These are phyloP conservation scores for Coemansia sp. DNA, from an alignment of 192 early-diverging fungal genomes.

Conservation along the genomic window DNA sequence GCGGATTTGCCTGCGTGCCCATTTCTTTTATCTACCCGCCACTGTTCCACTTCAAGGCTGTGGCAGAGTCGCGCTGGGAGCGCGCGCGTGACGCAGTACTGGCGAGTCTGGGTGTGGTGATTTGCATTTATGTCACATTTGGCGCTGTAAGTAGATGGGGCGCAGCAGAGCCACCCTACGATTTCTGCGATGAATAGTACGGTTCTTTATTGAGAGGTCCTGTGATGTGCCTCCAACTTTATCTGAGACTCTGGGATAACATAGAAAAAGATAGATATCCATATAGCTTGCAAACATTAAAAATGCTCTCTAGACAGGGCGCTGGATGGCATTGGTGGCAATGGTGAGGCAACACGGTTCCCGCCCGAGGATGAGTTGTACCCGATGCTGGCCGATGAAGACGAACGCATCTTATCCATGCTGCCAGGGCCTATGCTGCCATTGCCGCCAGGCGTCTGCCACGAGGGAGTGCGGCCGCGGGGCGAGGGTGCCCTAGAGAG, in stretches of 20 bases:
- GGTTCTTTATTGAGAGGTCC: neutral
- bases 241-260: too few species aligned
- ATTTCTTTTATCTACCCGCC: slow-evolving; percentile 82
- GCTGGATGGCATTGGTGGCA: slow-evolving; percentile 38
- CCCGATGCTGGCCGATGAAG: slow-evolving; percentile 41
- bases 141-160: slow-evolving; percentile 28
- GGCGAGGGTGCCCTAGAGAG: slow-evolving; percentile 43
- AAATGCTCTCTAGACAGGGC: slow-evolving; percentile 5
- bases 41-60: slow-evolving; percentile 71
- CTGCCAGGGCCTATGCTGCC: neutral
- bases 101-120: slow-evolving; percentile 61
- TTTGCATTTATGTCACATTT: slow-evolving; percentile 76
- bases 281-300: neutral
- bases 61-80: slow-evolving; percentile 48
- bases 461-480: slow-evolving; percentile 37
- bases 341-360: slow-evolving; percentile 39
- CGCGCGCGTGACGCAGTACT: slow-evolving; percentile 58
- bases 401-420: slow-evolving; percentile 32
- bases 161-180: slow-evolving; percentile 11
- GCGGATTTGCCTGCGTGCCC: slow-evolving; percentile 70
- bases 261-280: too few species aligned
- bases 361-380: slow-evolving; percentile 35
- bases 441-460: slow-evolving; percentile 18
- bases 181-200: slow-evolving; percentile 17
- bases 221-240: too few species aligned